Conservation (phyloP, 2,329 filamentous ascomycete species). For the Xylaria sp. region DNA sequence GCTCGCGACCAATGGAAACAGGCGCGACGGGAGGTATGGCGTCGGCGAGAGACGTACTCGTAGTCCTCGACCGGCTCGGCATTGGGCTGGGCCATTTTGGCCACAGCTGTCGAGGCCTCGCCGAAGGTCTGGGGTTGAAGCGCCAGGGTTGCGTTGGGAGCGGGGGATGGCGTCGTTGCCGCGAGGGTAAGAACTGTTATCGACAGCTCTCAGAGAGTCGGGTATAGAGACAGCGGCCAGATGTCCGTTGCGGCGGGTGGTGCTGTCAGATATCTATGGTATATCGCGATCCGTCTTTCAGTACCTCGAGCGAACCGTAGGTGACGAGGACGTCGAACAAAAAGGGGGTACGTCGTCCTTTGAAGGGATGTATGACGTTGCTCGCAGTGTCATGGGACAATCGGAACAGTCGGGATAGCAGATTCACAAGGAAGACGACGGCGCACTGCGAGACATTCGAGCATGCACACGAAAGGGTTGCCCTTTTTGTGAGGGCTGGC, state of each 20-base stretch:
- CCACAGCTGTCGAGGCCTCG: constrained; percentile 69
- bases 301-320: not conserved
- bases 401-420: too few relatives aligned
- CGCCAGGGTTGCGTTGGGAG: constrained; percentile 62
- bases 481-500: not conserved
- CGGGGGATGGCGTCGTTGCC: constrained; percentile 21
- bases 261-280: not conserved
- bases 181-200: constrained; percentile 6
- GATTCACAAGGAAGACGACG: too few relatives aligned
- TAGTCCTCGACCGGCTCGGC: constrained; percentile 69
- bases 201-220: not conserved
- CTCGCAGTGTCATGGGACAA: too few relatives aligned
- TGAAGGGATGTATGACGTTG: not conserved
- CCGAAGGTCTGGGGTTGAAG: constrained; percentile 65
- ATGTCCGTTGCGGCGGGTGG: not conserved
- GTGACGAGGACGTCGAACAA: not conserved
- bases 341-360: not conserved
- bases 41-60: constrained; percentile 57
- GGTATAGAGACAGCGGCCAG: not conserved
- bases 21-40: not conserved
- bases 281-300: not conserved
- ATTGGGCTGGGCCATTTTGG: constrained; percentile 72
- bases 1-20: not conserved
- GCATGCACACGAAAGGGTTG: not conserved
- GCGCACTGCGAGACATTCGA: not conserved